phyloP scores from a whole-genome alignment of 352 stramenopile genomes.

The Phytophthora sansomeana region DNA sequence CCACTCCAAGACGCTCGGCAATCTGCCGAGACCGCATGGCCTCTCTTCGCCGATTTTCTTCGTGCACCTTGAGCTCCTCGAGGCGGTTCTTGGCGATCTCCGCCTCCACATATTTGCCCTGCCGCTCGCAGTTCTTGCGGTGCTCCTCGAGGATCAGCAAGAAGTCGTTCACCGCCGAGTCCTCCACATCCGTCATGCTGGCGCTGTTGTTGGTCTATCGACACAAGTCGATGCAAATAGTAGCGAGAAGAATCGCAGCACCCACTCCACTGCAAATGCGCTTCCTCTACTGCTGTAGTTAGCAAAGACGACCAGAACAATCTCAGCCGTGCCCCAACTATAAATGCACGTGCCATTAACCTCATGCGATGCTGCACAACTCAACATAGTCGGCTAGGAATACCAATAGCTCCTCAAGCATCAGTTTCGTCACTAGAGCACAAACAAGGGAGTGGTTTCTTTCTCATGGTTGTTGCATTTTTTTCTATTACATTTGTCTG shows the following conservation, averaged over 20 bases:
- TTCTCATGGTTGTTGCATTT: constrained; percentile 19
- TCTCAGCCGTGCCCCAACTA: constrained; percentile 8
- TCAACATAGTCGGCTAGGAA: constrained; percentile 16
- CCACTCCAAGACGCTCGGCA: constrained; percentile 93
- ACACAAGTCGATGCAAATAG: constrained; percentile 10
- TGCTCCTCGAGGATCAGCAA: constrained; percentile 95
- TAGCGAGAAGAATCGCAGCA: constrained; percentile 1
- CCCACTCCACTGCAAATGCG: constrained; percentile 3
- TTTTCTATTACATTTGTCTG: constrained; percentile 45
- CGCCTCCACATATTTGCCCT: constrained; percentile 98
- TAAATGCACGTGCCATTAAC: constrained; percentile 12
- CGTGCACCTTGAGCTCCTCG: constrained; percentile 96
- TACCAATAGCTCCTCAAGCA: not conserved
- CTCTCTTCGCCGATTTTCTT: constrained; percentile 95
- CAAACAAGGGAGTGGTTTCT: not conserved
- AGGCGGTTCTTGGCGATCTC: constrained; percentile 97
- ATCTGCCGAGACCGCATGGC: constrained; percentile 96
- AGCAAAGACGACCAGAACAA: not conserved
- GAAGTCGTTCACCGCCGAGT: constrained; percentile 88
- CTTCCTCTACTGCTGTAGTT: not conserved
- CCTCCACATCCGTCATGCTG: constrained; percentile 68
- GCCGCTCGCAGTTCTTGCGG: constrained; percentile 96
- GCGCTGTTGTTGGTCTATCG: constrained; percentile 6
- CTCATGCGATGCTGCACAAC: constrained; percentile 1
- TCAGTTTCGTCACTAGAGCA: not conserved